Evolutionary conservation across 148 eudicot genomes (phyloP).

Genomic region (Heliamphora exappendiculata): DNA sequence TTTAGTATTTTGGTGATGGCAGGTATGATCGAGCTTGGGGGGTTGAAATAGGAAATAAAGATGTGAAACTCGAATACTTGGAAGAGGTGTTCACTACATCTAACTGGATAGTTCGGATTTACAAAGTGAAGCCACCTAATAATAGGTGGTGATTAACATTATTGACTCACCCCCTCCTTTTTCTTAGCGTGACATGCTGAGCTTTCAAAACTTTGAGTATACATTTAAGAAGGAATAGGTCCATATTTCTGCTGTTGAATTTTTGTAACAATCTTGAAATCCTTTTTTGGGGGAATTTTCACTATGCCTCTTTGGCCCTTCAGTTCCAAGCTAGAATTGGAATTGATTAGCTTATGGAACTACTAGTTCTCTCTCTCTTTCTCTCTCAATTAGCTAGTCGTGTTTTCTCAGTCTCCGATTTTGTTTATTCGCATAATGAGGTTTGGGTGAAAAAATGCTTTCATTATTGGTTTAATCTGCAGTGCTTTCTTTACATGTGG

Average conservation of each 20-base stretch:
- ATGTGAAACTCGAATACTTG: conserved; percentile 80
- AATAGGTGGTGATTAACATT: conserved; percentile 62
- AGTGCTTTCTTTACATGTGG: too few relatives aligned
- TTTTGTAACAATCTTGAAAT: conserved; percentile 2
- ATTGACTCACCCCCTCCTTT: neutral
- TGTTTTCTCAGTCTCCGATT: neutral
- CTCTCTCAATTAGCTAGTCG: neutral
- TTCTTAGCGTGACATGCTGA: conserved; percentile 11
- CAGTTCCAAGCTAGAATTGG: neutral
- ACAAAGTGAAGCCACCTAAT: conserved; percentile 97
- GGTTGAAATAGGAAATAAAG: conserved; percentile 95
- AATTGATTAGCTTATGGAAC: neutral
- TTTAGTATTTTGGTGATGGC: too few relatives aligned
- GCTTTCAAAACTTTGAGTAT: conserved; percentile 2
- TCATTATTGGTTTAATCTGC: too few relatives aligned
- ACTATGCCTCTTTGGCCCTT: neutral
- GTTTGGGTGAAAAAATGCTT: too few relatives aligned
- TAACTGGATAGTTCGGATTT: conserved; percentile 95
- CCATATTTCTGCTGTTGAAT: conserved; percentile 4
- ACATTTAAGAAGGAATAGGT: conserved; percentile 7
- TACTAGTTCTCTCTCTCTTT: too few relatives aligned
- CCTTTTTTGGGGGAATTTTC: neutral
- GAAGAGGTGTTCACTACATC: conserved; percentile 98
- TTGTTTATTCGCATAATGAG: too few relatives aligned
- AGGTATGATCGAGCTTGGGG: conserved; percentile 99